Percentiles rank a stretch among this genome's conserved stretches.
Conservation (phyloP, 208 protist genomes). For the Sergeia podlipaevii region DNA sequence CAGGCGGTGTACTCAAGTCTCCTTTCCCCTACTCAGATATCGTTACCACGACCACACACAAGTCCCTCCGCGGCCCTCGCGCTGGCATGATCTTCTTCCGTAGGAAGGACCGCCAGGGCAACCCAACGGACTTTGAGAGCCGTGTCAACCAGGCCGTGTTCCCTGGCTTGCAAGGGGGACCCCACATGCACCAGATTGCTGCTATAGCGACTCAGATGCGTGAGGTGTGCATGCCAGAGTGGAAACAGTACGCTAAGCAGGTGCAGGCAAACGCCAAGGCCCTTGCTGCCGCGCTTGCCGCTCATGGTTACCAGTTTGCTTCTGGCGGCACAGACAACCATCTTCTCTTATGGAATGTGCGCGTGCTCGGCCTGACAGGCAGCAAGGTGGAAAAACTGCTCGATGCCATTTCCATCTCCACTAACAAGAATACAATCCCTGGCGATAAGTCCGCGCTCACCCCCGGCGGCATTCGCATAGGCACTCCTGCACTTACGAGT, state of each 20-base stretch:
- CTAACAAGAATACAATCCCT: constrained; percentile 98
- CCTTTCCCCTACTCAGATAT: constrained; percentile 98
- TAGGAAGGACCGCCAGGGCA: constrained; percentile 73
- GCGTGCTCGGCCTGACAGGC: constrained; percentile 92
- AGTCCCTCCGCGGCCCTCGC: constrained; percentile 98
- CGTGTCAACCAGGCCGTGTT: constrained; percentile 98
- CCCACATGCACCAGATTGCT: constrained; percentile 98
- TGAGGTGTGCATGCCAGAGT: constrained; percentile 92
- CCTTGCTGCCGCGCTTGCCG: constrained; percentile 77
- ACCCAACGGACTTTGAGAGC: constrained; percentile 85
- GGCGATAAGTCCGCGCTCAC: constrained; percentile 93
- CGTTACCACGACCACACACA: constrained; percentile 99
- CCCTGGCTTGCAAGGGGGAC: constrained; percentile 97
- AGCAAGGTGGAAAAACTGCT: constrained; percentile 96
- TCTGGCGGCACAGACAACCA: constrained; percentile 98
- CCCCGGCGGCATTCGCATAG: constrained; percentile 95
- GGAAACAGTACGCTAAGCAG: constrained; percentile 92
- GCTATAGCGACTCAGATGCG: constrained; percentile 95
- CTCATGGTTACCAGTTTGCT: constrained; percentile 90
- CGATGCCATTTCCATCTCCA: constrained; percentile 88
- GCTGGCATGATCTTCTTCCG: constrained; percentile 98
- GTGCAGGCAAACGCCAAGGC: constrained; percentile 88
- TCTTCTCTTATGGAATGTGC: constrained; percentile 97
- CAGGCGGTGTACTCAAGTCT: constrained; percentile 63
- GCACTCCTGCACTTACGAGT: constrained; percentile 95